phyloP scores from a whole-genome alignment of 352 stramenopile species.

The Pythium myriotylum region DNA sequence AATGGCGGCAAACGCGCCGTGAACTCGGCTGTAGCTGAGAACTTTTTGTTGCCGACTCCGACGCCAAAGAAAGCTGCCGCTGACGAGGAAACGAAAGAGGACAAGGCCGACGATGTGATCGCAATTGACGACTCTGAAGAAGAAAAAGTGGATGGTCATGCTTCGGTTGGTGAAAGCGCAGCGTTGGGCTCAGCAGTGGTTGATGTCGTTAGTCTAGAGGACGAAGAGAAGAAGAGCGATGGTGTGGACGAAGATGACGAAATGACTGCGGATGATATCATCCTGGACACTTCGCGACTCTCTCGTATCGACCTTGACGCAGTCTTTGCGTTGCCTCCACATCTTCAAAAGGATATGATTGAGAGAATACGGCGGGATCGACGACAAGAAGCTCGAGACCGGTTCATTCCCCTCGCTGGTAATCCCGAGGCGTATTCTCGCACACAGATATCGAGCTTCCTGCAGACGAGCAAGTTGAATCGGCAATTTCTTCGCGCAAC shows the following conservation, averaged over 20 bases:
- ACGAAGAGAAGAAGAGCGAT: conserved; percentile 25
- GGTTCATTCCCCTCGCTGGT: conserved; percentile 95
- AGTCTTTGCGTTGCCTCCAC: conserved; percentile 87
- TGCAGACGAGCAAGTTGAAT: conserved; percentile 92
- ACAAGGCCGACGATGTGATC: conserved; percentile 18
- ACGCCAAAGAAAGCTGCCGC: conserved; percentile 17
- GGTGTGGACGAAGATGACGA: conserved; percentile 32
- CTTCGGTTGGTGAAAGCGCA: background rate
- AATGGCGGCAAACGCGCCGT: conserved; percentile 36
- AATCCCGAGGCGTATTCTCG: conserved; percentile 94
- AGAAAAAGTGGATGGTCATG: conserved; percentile 2
- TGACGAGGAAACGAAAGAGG: conserved; percentile 8
- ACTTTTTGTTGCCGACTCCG: conserved; percentile 50
- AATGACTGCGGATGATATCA: conserved; percentile 65
- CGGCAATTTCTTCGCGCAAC: conserved; percentile 66
- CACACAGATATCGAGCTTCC: conserved; percentile 95
- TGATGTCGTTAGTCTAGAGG: background rate
- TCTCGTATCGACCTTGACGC: conserved; percentile 82
- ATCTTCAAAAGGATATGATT: conserved; percentile 94
- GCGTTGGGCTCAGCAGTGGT: background rate
- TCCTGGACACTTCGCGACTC: conserved; percentile 54
- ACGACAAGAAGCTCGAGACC: conserved; percentile 87
- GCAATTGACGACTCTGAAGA: conserved; percentile 26
- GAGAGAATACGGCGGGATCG: conserved; percentile 86
- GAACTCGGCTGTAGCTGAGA: conserved; percentile 48